Evolutionary conservation across 2,329 filamentous ascomycete species (phyloP), one percentile per base, ranked within the genome.

Genomic region (Phoma herbarum): DNA sequence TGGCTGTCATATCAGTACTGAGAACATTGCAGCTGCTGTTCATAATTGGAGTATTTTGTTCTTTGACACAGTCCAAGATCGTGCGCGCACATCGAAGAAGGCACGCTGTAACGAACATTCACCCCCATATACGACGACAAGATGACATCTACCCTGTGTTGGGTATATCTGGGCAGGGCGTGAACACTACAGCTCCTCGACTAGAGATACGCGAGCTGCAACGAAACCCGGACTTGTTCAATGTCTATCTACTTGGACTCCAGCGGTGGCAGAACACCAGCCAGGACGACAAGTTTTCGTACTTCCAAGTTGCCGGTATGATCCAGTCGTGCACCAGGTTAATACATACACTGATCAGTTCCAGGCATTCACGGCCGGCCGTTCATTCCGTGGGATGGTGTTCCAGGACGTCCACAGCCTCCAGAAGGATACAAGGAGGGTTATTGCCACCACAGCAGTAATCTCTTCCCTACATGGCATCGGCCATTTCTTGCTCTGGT

Each of bases 401-500:
- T 84, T 1, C 64, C 60, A 18, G 61, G 62, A 33, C 74, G 47
- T 79, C 53, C 79, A 26, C 50, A 59, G 44, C 56, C 56, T 3
- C 31, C 50, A 1, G 70, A 80, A 2, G 85, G 85, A 1, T 84
- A 81, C 37, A 80, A 82, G 53, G 77, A 84, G 16, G 91, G 91
- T 25, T 95, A 93, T 71, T 96, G 92, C 72, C 84, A 85, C 11
- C 92, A 96, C 75, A 85, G 84, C 26, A 92, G 90, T 1, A 87
- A 91, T 39, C 78, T 95, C 14, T 94, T 96, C 71, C 85, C 89
- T 20, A 85, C 88, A 28, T 96, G 92, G 92, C 92, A 96, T 80
- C 84, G 92, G 23, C 90, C 91, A 1, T 95, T 94, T 74, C 80
- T 94, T 42, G 80, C 84, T 9, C 77, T 89, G 2, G 85, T 82